phyloP scores from a whole-genome alignment of 2,329 filamentous ascomycete species.

The Paecilomyces dactylethromorphus region DNA sequence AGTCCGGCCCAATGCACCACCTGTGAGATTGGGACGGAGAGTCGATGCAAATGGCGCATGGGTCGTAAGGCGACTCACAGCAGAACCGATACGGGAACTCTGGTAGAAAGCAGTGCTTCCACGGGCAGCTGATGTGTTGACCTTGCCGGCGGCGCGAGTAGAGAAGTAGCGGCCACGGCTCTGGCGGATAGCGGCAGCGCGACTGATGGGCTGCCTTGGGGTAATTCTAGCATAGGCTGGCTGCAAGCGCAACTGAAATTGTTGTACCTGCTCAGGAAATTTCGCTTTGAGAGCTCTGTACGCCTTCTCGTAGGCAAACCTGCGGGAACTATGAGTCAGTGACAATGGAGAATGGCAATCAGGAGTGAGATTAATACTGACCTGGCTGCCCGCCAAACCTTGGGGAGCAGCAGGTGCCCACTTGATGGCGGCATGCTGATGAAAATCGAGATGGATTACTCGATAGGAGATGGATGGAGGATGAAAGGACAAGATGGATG shows the following conservation, averaged over 20 bases:
- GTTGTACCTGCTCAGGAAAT: constrained; percentile 33
- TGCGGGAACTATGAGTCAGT: constrained; percentile 11
- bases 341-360: background rate
- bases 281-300: constrained; percentile 35
- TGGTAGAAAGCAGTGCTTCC: constrained; percentile 49
- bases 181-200: constrained; percentile 57
- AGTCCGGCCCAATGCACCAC: constrained; percentile 74
- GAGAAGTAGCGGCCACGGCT: constrained; percentile 59
- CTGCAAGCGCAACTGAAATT: constrained; percentile 46
- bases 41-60: constrained; percentile 82
- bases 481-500: constrained; percentile 5
- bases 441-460: constrained; percentile 6
- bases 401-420: constrained; percentile 45
- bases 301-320: constrained; percentile 44
- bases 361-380: constrained; percentile 17
- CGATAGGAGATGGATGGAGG: constrained; percentile 8
- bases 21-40: constrained; percentile 85
- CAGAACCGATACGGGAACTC: constrained; percentile 49
- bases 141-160: constrained; percentile 43
- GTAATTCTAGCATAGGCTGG: constrained; percentile 53
- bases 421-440: constrained; percentile 41
- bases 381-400: constrained; percentile 43
- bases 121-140: constrained; percentile 41
- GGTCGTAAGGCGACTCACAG: constrained; percentile 59
- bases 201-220: constrained; percentile 54